A percentile compares a stretch with the other conserved stretches of the same genome.
Evolutionary conservation across 805 yeast species (phyloP).

Genomic region (Isabelozyma gotoi): DNA sequence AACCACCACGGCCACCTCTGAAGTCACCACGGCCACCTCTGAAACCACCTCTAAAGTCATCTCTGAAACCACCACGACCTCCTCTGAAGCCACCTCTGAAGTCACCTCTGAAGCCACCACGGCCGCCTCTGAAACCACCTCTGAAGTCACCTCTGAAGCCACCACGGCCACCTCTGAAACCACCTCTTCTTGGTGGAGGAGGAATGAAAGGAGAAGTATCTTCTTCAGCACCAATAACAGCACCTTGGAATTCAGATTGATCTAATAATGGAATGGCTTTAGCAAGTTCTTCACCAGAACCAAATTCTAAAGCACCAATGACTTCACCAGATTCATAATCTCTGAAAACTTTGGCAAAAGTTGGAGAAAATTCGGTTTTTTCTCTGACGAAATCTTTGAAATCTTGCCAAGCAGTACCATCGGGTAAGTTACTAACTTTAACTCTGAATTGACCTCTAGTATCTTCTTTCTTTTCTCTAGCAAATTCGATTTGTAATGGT

Average conservation of each 20-base stretch:
- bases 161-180: conserved; percentile 40
- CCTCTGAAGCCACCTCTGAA: conserved; percentile 39
- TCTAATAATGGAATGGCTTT: conserved; percentile 74
- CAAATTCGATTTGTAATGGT: conserved; percentile 51
- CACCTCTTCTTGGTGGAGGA: conserved; percentile 48
- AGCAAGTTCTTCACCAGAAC: conserved; percentile 69
- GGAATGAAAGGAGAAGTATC: conserved; percentile 64
- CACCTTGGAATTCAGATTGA: conserved; percentile 69
- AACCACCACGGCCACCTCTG: conserved; percentile 38
- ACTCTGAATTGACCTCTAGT: conserved; percentile 76
- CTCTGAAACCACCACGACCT: conserved; percentile 36
- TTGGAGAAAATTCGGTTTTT: conserved; percentile 61
- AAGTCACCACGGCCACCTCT: conserved; percentile 30
- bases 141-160: conserved; percentile 22
- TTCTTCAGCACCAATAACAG: conserved; percentile 71
- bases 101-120: conserved; percentile 26
- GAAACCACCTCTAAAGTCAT: conserved; percentile 34
- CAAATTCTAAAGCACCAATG: conserved; percentile 55
- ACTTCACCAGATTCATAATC: conserved; percentile 46
- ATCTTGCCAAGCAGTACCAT: conserved; percentile 83
- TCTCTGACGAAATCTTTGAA: conserved; percentile 88
- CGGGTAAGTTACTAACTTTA: conserved; percentile 67
- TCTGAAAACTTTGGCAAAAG: conserved; percentile 55
- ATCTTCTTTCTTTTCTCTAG: conserved; percentile 54
- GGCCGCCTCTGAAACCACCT: conserved; percentile 23